phyloP scores from a whole-genome alignment of 2,329 filamentous ascomycete genomes.

The Colletotrichum zoysiae region DNA sequence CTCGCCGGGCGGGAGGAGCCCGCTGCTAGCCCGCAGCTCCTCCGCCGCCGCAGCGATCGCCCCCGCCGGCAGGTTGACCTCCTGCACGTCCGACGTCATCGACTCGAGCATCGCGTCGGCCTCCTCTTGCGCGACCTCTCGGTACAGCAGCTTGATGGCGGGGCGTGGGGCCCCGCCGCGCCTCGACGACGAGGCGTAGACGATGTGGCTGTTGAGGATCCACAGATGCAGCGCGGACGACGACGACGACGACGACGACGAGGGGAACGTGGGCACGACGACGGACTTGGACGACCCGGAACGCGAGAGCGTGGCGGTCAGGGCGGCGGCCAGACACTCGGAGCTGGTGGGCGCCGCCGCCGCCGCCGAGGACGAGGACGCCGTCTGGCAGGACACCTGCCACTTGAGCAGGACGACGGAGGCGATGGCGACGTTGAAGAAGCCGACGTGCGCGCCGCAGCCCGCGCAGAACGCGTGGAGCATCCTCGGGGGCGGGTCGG shows the following conservation, averaged over 20 bases:
- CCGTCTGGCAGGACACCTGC: conserved; percentile 60
- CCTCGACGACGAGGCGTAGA: conserved; percentile 60
- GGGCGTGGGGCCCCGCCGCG: conserved; percentile 45
- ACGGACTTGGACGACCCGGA: conserved; percentile 70
- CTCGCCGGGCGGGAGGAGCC: conserved; percentile 66
- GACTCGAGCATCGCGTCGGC: conserved; percentile 64
- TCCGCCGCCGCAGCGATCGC: conserved; percentile 61
- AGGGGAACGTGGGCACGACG: conserved; percentile 55
- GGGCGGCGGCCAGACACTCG: conserved; percentile 66
- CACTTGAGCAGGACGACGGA: conserved; percentile 70
- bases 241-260: background rate
- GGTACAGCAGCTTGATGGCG: conserved; percentile 68
- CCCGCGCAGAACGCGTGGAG: conserved; percentile 59
- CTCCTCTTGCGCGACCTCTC: conserved; percentile 55
- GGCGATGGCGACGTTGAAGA: conserved; percentile 58
- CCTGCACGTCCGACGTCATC: conserved; percentile 69
- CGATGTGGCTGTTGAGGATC: conserved; percentile 68
- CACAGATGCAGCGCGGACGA: conserved; percentile 59
- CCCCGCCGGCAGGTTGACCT: conserved; percentile 65
- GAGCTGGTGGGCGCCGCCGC: conserved; percentile 54
- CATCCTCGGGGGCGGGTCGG: conserved; percentile 44
- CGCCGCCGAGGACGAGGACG: conserved; percentile 33
- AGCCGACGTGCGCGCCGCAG: conserved; percentile 62
- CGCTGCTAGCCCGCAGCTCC: conserved; percentile 62
- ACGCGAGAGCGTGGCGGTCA: conserved; percentile 66